phyloP scores from a whole-genome alignment of 306 rosid genomes.

The Cicer pinnatifidum region DNA sequence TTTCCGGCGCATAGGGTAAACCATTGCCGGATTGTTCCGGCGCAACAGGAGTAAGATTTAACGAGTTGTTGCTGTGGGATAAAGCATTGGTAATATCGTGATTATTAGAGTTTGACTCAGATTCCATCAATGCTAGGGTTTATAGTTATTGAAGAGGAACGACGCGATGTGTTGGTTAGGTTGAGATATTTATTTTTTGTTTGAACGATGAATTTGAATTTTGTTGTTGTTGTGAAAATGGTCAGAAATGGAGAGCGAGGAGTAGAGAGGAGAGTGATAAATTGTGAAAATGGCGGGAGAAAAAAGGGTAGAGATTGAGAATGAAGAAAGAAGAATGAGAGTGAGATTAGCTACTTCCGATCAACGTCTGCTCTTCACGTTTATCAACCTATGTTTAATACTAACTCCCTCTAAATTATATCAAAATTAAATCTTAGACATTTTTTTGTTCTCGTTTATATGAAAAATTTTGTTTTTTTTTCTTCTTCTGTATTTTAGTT shows the following conservation, averaged over 20 bases:
- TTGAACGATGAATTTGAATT: neutral
- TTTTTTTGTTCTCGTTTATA: too few relatives aligned
- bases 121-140: conserved; percentile 48
- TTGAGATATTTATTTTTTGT: neutral
- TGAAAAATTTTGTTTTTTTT: too few relatives aligned
- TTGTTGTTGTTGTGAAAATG: neutral
- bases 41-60: conserved; percentile 48
- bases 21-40: conserved; percentile 65
- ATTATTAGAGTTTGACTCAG: conserved; percentile 12
- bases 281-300: neutral
- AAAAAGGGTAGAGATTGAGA: neutral
- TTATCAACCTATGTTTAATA: too few relatives aligned
- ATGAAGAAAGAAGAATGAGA: neutral
- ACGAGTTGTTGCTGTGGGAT: neutral
- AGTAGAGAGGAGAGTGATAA: neutral
- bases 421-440: too few relatives aligned
- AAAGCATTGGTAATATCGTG: conserved; percentile 39
- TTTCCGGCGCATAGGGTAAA: conserved; percentile 73
- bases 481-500: too few relatives aligned
- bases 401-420: too few relatives aligned
- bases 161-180: neutral
- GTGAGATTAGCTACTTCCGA: neutral
- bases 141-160: neutral
- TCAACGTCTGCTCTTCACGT: too few relatives aligned
- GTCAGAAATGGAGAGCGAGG: neutral